Evolutionary conservation across 257 asterid genomes (phyloP).

Genomic region (Rhazya stricta): DNA sequence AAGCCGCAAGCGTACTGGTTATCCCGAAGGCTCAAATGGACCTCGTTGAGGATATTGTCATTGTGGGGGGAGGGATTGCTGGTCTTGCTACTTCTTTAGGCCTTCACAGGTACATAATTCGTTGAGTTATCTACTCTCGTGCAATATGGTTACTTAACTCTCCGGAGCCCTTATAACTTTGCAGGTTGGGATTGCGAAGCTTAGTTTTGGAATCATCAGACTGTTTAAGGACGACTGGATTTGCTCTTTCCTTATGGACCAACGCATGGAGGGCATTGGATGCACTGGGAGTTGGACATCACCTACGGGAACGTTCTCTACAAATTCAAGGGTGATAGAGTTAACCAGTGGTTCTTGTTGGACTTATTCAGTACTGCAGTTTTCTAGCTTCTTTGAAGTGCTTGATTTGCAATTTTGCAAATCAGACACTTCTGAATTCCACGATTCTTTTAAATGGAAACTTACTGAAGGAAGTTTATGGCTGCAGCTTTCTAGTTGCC

Average conservation of each 20-base stretch:
- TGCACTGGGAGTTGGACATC: constrained; percentile 58
- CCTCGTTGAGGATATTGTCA: constrained; percentile 35
- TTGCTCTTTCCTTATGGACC: constrained; percentile 57
- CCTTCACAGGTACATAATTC: constrained; percentile 47
- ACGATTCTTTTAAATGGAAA: no score
- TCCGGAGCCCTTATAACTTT: neutral
- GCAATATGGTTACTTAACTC: neutral
- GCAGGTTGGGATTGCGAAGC: constrained; percentile 60
- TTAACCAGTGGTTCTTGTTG: neutral
- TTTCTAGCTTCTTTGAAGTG: neutral
- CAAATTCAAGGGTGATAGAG: constrained; percentile 41
- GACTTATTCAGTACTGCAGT: neutral
- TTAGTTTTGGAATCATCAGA: constrained; percentile 77
- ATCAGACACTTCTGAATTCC: no score
- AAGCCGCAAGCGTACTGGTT: no score
- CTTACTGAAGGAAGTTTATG: neutral
- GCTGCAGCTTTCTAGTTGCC: constrained; percentile 31
- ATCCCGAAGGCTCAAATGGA: constrained; percentile 7
- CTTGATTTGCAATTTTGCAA: neutral
- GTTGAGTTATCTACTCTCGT: neutral
- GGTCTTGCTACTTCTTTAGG: constrained; percentile 63
- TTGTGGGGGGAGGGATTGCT: constrained; percentile 63
- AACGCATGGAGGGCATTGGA: constrained; percentile 87
- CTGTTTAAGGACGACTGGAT: constrained; percentile 55
- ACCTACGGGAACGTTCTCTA: constrained; percentile 39